Base-by-base conservation (phyloP, 768 basidiomycete genomes). In the Mycena belliarum region DNA sequence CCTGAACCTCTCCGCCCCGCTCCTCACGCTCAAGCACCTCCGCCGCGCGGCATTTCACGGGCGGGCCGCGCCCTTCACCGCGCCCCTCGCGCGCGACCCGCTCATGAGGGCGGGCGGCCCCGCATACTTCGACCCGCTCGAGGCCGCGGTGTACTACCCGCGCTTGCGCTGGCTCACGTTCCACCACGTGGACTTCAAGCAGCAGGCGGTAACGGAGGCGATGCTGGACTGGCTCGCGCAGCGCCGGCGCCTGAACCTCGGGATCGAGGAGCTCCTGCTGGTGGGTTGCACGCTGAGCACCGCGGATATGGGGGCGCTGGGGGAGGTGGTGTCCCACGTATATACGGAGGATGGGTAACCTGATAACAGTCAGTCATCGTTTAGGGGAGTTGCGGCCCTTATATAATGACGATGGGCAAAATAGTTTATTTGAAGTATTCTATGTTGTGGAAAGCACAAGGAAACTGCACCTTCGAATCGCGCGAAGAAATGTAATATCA, bases 161-260 rank as follows among this genome's bases (percentile, higher is more conserved):
- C 37, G 32, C n/a, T 26, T 59, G 40, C 46, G 52, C 4, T 35
- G 44, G 29, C 23, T 59, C 21, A 2, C 23, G 40, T 59, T 59
- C 23, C 21, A 25, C 15, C 14, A 38, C 15, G 25, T 59, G 10
- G 32, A 20, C 1, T 52, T 59, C 35, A 20, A 10, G 40, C 46
- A 53, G 29, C 20, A 32, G 38, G 15, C n/a, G n/a, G n/a, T 44
- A 1, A 29, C 47, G 40, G 57, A 49, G 32, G 26, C 28, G 15
- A 52, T 59, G 8, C 11, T 59, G 32, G 57, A 59, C 24, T 59
- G 57, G 57, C 32, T 59, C 37, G 57, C 52, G n/a, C 57, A 59
- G 52, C 45, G 57, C 29, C 52, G 52, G n/a, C 38, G 57, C 29
- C 14, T 59, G 33, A 37, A 38, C 41, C 12, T 53, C 28, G 57